Base-by-base conservation (phyloP, 352 stramenopile species). In the Stramenopiles sp. region DNA sequence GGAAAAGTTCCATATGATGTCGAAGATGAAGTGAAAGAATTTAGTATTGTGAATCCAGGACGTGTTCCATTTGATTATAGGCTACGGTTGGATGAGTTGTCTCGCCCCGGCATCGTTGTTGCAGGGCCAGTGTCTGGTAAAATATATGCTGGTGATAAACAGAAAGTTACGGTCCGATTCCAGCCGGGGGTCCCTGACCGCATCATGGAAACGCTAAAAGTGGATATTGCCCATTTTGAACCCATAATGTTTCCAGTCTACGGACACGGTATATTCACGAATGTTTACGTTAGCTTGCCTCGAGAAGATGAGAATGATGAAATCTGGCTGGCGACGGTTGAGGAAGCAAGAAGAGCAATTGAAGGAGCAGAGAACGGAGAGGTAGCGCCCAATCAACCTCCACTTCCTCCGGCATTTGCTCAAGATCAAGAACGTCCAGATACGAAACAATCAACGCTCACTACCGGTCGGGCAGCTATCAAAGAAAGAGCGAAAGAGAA, bases 141-240 rank as follows among this genome's bases (percentile, higher is more conserved):
- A 18, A 90, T 97, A 37, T 82, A 82, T 3, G 86, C 88, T 1
- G 89, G 87, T 4, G 89, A 96, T 74, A 95, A 93, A 78, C 84
- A 93, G 49, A 86, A 84, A 36, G 82, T 96, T 68, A 77, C 87
- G 2, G 89, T 97, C 2, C 83, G 88, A 0, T 81, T 97, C 49
- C 82, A 81, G 1, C 92, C 92, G 12, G 87, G 88, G 0, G 85
- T 96, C 73, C 92, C 92, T 0, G 85, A 92, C 53, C 77, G 77
- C 30, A 88, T 97, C 43, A 81, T 87, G 36, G 91, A 96, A 75
- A 87, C 80, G 0, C 74, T 97, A n/a, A 76, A 92, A 18, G 81
- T 97, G 36, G 89, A 97, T 76, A 84, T 96, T 37, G 92, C 90
- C 1, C 92, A 97, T 78, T 97, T 97, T 76, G 84, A 96, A 69